Base-by-base conservation (phyloP, 1,284 basidiomycete genomes). In the Ceratobasidium sp. region DNA sequence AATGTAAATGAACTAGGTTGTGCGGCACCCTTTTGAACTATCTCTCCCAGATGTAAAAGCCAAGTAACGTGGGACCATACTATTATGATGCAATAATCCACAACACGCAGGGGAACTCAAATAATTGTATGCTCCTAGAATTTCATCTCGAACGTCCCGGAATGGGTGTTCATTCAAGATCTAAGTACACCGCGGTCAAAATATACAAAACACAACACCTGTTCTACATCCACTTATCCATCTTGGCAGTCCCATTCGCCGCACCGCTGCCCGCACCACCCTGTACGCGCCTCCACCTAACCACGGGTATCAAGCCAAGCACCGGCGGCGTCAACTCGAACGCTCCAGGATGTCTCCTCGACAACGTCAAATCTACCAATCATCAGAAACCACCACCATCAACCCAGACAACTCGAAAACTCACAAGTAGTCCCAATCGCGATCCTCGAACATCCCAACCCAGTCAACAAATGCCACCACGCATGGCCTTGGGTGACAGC, bases 381-480 rank as follows among this genome's bases (percentile, higher is more conserved):
- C 22, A n/a, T n/a, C n/a, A n/a, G n/a, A n/a, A n/a, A n/a, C n/a
- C n/a, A n/a, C n/a, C n/a, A n/a, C n/a, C n/a, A n/a, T n/a, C n/a
- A n/a, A n/a, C n/a, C n/a, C n/a, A n/a, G n/a, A n/a, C n/a, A n/a
- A n/a, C n/a, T n/a, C n/a, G n/a, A n/a, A 29, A 22, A 82, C 83
- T 79, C 67, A 85, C 84, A 81, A 22, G 81, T 81, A 8, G 81
- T 81, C n/a, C 83, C 82, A 5, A 83, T 83, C 59, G 86, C 83
- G 74, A 86, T 82, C 43, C 83, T 80, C 79, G 84, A 86, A 1
- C 85, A 81, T 3, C 87, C 87, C 61, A 84, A 84, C 3, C 85
- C 85, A 0, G 87, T 88, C 77, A 86, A 80, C 25, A 88, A 79
- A 79, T 88, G 87, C 87, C 87, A 88, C 83, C 85, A 85, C 5